Evolutionary conservation across 1,284 basidiomycete genomes (phyloP).

Genomic region (Meripilus lineatus): DNA sequence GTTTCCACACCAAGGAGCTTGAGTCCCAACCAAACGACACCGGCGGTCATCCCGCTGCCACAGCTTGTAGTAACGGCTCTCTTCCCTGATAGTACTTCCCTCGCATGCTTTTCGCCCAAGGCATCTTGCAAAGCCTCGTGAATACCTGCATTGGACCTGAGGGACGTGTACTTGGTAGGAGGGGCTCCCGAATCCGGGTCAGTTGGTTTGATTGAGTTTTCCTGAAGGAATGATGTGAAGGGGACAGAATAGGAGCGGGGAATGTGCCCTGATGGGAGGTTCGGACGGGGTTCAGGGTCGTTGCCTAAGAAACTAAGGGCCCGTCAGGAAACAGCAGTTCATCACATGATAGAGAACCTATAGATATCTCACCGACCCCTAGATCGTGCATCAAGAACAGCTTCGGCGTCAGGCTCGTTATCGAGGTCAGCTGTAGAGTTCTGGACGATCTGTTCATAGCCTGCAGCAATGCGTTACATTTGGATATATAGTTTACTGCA

Average conservation of each 20-base stretch:
- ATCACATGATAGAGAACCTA: background rate
- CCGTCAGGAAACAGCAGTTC: background rate
- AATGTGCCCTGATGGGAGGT: slow-evolving; percentile 90
- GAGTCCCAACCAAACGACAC: slow-evolving; percentile 85
- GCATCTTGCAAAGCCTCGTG: slow-evolving; percentile 53
- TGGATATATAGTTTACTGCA: too few relatives aligned
- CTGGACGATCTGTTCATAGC: slow-evolving; percentile 77
- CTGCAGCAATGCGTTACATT: too few relatives aligned
- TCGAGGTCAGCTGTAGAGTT: slow-evolving; percentile 57
- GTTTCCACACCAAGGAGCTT: slow-evolving; percentile 57
- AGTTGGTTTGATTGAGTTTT: slow-evolving; percentile 36
- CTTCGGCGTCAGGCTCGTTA: slow-evolving; percentile 45
- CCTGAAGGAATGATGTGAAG: slow-evolving; percentile 74
- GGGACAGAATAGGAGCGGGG: slow-evolving; percentile 84
- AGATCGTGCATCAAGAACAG: slow-evolving; percentile 88
- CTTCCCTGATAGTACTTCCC: slow-evolving; percentile 54
- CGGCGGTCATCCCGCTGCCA: slow-evolving; percentile 97
- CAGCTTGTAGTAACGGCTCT: slow-evolving; percentile 68
- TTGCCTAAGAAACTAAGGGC: slow-evolving; percentile 67
- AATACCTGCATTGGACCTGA: slow-evolving; percentile 55
- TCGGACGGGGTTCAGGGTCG: slow-evolving; percentile 87
- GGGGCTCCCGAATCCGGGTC: slow-evolving; percentile 11
- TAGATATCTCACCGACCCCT: slow-evolving; percentile 55
- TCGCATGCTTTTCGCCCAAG: slow-evolving; percentile 52
- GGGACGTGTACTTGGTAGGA: slow-evolving; percentile 52